Conservation (phyloP, 164 flowering plant species). For the Annona cherimola region DNA sequence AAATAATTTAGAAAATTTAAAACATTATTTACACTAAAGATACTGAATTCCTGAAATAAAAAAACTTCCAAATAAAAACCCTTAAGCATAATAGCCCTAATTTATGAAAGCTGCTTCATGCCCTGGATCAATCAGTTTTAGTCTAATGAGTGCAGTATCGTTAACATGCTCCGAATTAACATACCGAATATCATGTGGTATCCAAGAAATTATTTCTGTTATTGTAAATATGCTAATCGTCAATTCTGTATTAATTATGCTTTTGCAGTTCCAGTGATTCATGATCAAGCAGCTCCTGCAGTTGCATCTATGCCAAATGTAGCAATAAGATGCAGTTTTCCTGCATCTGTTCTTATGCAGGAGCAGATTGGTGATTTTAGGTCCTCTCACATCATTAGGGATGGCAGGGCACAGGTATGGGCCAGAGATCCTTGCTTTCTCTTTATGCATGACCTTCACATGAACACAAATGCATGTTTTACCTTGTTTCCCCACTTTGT, state of each 20-base stretch:
- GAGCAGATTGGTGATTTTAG: constrained; percentile 58
- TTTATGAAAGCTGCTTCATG: neutral
- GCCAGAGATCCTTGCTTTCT: no score
- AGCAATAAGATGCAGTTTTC: constrained; percentile 37
- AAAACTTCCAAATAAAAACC: neutral
- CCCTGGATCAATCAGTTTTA: neutral
- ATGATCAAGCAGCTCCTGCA: constrained; percentile 42
- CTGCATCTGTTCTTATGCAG: constrained; percentile 52
- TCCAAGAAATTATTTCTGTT: neutral
- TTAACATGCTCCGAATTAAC: neutral
- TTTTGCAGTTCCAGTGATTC: constrained; percentile 43
- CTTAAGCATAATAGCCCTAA: neutral
- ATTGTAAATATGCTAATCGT: neutral
- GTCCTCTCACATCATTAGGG: constrained; percentile 30
- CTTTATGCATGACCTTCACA: neutral
- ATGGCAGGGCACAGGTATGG: constrained; percentile 29
- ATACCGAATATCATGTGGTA: neutral
- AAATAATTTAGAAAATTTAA: no score
- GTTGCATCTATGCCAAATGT: constrained; percentile 30
- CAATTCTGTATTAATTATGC: neutral
- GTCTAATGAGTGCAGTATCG: no score
- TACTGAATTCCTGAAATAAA: no score
- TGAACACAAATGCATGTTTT: neutral
- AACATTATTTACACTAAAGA: no score
- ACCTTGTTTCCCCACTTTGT: neutral